Conservation (phyloP, 805 yeast species). For the Scheffersomyces stipitis region DNA sequence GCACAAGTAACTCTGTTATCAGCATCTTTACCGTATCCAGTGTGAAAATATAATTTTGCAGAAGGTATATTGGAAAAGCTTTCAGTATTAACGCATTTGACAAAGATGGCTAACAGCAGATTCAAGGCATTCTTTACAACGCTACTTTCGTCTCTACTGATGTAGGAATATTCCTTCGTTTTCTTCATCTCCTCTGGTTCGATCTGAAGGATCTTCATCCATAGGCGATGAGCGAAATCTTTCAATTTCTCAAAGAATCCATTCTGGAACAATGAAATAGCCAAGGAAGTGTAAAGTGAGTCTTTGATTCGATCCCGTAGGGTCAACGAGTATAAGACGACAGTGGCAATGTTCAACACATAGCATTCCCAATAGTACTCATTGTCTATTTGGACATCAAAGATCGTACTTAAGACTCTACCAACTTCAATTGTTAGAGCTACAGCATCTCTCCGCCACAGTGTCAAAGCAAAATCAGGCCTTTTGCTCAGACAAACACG, state of each 20-base stretch:
- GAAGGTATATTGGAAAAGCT: conserved; percentile 37
- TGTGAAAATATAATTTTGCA: conserved; percentile 22
- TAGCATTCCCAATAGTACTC: conserved; percentile 22
- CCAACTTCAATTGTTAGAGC: conserved; percentile 36
- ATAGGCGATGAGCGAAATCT: conserved; percentile 20
- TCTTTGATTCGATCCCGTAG: conserved; percentile 22
- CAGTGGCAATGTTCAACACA: conserved; percentile 34
- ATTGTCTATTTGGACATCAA: conserved; percentile 19
- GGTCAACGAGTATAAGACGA: conserved; percentile 30
- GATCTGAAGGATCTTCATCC: conserved; percentile 19
- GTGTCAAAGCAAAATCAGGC: conserved; percentile 38
- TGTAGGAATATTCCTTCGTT: conserved; percentile 30
- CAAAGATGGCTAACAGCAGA: conserved; percentile 44
- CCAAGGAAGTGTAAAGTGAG: conserved; percentile 38
- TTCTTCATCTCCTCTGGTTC: conserved; percentile 16
- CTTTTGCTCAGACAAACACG: conserved; percentile 48
- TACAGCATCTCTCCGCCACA: conserved; percentile 42
- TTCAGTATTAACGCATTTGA: conserved; percentile 43
- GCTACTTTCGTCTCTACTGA: conserved; percentile 35
- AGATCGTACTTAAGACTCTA: conserved; percentile 21
- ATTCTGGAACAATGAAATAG: conserved; percentile 50
- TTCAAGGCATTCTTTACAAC: conserved; percentile 43
- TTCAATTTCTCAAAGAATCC: conserved; percentile 44
- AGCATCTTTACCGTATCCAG: conserved; percentile 9
- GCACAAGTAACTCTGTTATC: conserved; percentile 20